Conservation (phyloP, 768 basidiomycete genomes). For the Tricholoma matsutake region DNA sequence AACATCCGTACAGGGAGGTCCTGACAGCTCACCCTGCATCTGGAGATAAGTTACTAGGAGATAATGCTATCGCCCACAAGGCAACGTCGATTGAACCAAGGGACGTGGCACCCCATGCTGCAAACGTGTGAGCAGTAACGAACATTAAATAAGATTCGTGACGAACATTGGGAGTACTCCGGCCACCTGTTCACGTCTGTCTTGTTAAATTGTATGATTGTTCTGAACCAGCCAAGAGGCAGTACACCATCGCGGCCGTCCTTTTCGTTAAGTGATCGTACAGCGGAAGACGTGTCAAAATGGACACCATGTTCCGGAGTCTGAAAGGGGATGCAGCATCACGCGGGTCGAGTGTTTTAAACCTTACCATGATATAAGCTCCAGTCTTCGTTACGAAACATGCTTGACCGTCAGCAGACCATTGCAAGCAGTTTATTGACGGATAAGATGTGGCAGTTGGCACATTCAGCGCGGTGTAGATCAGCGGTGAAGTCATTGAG, state of each 20-base stretch:
- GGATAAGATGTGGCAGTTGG: slow-evolving; percentile 60
- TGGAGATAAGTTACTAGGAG: slow-evolving; percentile 63
- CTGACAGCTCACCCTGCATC: slow-evolving; percentile 52
- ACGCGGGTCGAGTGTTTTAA: background rate
- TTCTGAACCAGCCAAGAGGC: slow-evolving; percentile 66
- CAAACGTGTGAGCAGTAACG: background rate
- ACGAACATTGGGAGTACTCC: slow-evolving; percentile 46
- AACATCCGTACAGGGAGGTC: background rate
- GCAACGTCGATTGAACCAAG: slow-evolving; percentile 73
- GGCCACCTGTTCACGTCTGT: slow-evolving; percentile 40
- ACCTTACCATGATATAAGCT: slow-evolving; percentile 63
- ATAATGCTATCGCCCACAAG: slow-evolving; percentile 54
- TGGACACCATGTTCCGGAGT: slow-evolving; percentile 75
- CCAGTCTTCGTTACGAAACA: slow-evolving; percentile 63
- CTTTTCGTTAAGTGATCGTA: slow-evolving; percentile 38
- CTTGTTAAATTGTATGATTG: slow-evolving; percentile 63
- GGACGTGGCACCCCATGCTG: slow-evolving; percentile 67
- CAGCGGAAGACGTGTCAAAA: slow-evolving; percentile 52
- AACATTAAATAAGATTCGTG: background rate
- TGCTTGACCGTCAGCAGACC: slow-evolving; percentile 74
- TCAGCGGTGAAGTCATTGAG: slow-evolving; percentile 8
- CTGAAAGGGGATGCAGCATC: slow-evolving; percentile 30
- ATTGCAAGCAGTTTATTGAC: slow-evolving; percentile 59
- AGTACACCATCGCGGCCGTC: slow-evolving; percentile 28
- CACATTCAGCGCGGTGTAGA: slow-evolving; percentile 54